Percentiles rank a stretch among this genome's conserved stretches.
phyloP scores from a whole-genome alignment of 345 rosid genomes.

The Stellera chamaejasme region DNA sequence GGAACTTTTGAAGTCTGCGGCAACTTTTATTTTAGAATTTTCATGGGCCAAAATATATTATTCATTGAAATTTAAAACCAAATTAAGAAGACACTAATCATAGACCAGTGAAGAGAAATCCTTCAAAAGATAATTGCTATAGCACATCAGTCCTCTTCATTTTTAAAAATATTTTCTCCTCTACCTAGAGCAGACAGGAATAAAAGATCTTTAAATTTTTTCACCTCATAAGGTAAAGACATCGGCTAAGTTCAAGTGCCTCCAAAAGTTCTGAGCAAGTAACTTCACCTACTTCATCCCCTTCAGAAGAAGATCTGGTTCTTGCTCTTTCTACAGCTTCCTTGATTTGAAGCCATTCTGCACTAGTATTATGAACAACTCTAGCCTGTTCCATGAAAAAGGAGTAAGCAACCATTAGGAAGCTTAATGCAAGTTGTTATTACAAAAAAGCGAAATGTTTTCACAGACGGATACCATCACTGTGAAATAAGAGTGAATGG shows the following conservation, averaged over 20 bases:
- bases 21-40: too few relatives aligned
- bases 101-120: too few relatives aligned
- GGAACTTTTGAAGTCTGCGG: too few relatives aligned
- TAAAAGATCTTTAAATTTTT: background rate
- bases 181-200: background rate
- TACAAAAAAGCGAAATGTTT: too few relatives aligned
- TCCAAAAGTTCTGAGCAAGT: constrained; percentile 95
- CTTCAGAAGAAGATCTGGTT: constrained; percentile 57
- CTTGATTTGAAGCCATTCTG: constrained; percentile 85
- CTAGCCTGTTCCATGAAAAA: constrained; percentile 54
- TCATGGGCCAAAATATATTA: too few relatives aligned
- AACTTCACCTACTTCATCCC: constrained; percentile 83
- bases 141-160: too few relatives aligned
- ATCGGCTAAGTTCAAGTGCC: constrained; percentile 97
- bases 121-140: too few relatives aligned
- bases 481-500: too few relatives aligned
- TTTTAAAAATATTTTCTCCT: too few relatives aligned
- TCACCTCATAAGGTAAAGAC: constrained; percentile 95
- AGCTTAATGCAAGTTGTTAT: background rate
- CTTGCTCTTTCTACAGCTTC: constrained; percentile 93
- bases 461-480: too few relatives aligned
- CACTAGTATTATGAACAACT: constrained; percentile 77
- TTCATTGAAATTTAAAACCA: too few relatives aligned
- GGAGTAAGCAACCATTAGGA: background rate
- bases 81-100: too few relatives aligned